Evolutionary conservation across 2,329 filamentous ascomycete species (phyloP), one percentile per base, ranked within the genome.

Genomic region (Aspergillus texensis): DNA sequence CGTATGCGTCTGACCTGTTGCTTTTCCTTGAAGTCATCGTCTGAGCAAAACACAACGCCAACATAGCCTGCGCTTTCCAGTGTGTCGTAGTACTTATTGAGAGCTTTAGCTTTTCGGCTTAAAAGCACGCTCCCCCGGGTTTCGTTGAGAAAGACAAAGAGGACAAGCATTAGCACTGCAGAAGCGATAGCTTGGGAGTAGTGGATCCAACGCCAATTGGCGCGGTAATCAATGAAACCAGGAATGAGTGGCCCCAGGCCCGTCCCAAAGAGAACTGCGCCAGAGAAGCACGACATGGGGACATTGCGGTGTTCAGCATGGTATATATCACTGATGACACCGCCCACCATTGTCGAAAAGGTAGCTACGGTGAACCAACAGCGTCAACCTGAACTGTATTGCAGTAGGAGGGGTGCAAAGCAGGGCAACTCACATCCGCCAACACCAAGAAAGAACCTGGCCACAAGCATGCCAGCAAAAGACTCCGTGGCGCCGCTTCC

Each of bases 281-380:
- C 91, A 34, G 89, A 90, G 75, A 95, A 96, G 0, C 95, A 74
- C 0, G 92, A 89, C 93, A 97, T 96, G 0, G 93, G 91, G 0
- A 89, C 91, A 70, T 96, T 96, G 32, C 93, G 84, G 53, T 90
- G 88, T 62, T 90, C 81, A 21, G 90, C 87, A 57, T 88, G 85
- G 80, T 92, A 96, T 62, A 96, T 85, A 74, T 97, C 93, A 52
- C 89, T 89, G 34, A 96, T 89, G 9, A 96, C 90, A 6, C 93
- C 93, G 19, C 93, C 93, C 0, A 96, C 89, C 84, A 96, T 93
- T 19, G 92, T 94, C 56, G 89, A 92, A 73, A 94, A 95, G 0
- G 84, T 86, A 32, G 68, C 72, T 76, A 11, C 59, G 54, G 9
- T 14, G 43, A 32, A 24, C 5, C 11, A 34, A 10, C 52, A 24